Evolutionary conservation across 768 basidiomycete genomes (phyloP).

Genomic region (Russula griseocarnosa): DNA sequence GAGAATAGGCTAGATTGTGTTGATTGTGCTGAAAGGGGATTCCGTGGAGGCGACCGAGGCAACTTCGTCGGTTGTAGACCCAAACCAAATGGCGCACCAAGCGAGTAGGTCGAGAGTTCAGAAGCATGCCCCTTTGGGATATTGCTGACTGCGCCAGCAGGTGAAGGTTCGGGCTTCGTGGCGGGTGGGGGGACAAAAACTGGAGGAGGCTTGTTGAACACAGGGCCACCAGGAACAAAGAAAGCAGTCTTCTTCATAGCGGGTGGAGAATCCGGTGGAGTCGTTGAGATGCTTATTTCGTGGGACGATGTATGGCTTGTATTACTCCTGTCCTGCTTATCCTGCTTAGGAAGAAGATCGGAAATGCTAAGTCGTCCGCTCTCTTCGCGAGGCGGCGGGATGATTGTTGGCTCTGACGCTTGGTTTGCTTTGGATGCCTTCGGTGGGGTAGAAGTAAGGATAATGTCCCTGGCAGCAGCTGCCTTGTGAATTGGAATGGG

Average conservation of each 20-base stretch:
- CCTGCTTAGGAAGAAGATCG: constrained; percentile 47
- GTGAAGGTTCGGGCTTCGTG: constrained; percentile 25
- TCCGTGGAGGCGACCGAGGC: constrained; percentile 30
- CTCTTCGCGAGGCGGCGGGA: constrained; percentile 21
- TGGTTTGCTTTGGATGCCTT: neutral
- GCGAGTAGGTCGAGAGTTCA: constrained; percentile 39
- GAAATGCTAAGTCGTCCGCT: constrained; percentile 52
- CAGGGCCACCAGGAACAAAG: constrained; percentile 42
- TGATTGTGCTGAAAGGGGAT: constrained; percentile 46
- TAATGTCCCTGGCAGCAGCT: neutral
- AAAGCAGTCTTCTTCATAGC: constrained; percentile 26
- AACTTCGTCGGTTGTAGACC: constrained; percentile 37
- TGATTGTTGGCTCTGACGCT: neutral
- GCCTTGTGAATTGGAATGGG: constrained; percentile 1
- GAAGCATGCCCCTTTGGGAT: constrained; percentile 35
- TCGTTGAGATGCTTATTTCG: constrained; percentile 24
- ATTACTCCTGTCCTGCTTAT: constrained; percentile 38
- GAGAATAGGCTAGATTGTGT: constrained; percentile 52
- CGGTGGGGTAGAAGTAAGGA: neutral
- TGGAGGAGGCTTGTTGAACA: constrained; percentile 55
- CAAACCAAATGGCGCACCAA: constrained; percentile 45
- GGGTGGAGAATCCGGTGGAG: constrained; percentile 29
- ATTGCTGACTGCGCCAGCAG: constrained; percentile 25
- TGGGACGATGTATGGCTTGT: constrained; percentile 28
- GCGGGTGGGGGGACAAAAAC: constrained; percentile 48